Evolutionary conservation across 2,329 filamentous ascomycete genomes (phyloP), one percentile per base, ranked within the genome.

Genomic region (Clonostachys rosea): DNA sequence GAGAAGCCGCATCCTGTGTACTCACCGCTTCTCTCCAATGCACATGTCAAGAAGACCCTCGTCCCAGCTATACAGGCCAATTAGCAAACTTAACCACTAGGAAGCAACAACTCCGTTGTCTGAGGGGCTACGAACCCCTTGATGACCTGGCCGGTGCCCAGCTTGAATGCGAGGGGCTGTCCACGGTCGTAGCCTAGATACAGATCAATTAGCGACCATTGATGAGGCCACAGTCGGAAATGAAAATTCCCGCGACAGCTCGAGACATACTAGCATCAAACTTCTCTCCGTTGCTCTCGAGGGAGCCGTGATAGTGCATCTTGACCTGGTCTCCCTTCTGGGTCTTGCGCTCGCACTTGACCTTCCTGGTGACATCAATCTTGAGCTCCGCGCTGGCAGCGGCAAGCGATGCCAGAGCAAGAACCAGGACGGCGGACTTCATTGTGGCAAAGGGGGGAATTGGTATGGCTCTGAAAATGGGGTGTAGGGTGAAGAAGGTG

Each of bases 31-130:
- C 76, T 97, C 92, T 52, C 94, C 92, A 57, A 95, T 87, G 70
- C 94, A 97, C 91, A 97, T 96, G 61, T 89, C 89, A 46, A 94
- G 59, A 37, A 97, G 78, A 44, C 92, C 92, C 63, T 95, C 70
- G 59, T 97, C 92, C 92, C 91, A 96, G 62, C 85, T 89, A 52
- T 43, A 20, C 44, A 9, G 12, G 8, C 42, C 34, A 20, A 46
- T 34, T 34, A 16, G 13, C 43, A 37, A 13, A 12, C 14, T 35
- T 43, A 37, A 30, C 12, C 14, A 24, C 33, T 13, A 5, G 2
- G 16, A 16, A 42, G 39, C 16, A 34, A 18, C 14, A 30, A 30
- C 6, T 30, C 24, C 9, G 24, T 30, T 30, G 24, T 10, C n/a
- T 40, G 7, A 11, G 17, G 37, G 17, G 40, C 34, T 33, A 75